Evolutionary conservation across 495 filamentous ascomycete species (phyloP), one percentile per base, ranked within the genome.

Genomic region (Neurospora sp.): DNA sequence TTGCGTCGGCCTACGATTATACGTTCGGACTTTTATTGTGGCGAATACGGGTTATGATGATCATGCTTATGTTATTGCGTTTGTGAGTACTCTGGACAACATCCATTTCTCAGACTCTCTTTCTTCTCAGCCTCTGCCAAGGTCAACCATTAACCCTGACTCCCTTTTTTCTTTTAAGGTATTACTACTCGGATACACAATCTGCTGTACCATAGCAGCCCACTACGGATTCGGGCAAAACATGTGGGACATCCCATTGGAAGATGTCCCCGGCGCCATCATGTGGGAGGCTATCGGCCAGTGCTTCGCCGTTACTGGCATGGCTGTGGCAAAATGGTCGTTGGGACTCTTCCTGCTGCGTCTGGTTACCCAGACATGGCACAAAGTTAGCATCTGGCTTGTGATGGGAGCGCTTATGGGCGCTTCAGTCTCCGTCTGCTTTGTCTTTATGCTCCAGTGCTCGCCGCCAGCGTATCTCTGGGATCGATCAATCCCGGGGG

Each of bases 371-470:
- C 54, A 75, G 21, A 45, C 39, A 1, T 83, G 82, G 82, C 82
- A 83, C 54, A 77, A 74, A 40, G 72, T 80, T 19, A 75, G 72
- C 13, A 75, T 81, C n/a, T 80, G 77, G 78, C 42, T 70, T 2
- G 78, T 77, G 9, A 76, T 75, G 28, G 69, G 70, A 34, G 42
- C 73, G 24, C 78, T 78, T 2, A 15, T n/a, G 37, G 38, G 72
- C 9, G 77, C 77, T 43, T 75, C 76, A 3, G 39, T 36, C 54
- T 66, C 54, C 28, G 28, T 34, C 54, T 66, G 54, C 54, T 66
- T 88, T 37, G 84, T 82, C 59, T 84, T 84, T 70, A 81, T 88
- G 69, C 82, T 85, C 73, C 87, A 89, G 77, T 86, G 84, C 72
- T 78, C 66, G 0, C 84, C 84, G 2, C 42, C 84, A 13, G 75